Evolutionary conservation across 768 basidiomycete genomes (phyloP), one percentile per base, ranked within the genome.

Genomic region (Trametes coccinea): DNA sequence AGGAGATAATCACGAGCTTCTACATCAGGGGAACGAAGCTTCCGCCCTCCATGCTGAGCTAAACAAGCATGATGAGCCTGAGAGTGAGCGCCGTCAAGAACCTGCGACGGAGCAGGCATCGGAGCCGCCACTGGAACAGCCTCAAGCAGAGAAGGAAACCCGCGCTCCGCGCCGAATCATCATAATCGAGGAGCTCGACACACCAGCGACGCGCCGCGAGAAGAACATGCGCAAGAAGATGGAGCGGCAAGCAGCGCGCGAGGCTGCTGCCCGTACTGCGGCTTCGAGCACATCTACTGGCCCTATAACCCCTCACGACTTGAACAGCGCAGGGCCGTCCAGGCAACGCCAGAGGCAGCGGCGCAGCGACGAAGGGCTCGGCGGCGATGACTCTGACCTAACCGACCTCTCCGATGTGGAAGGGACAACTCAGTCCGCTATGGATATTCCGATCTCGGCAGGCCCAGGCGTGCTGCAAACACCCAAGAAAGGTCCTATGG

Each of bases 141-240:
- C 45, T 9, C 44, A 60, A 22, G 41, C 31, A 46, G 40, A 55
- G 48, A 63, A 14, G 60, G 66, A 62, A 44, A 72, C 67, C 34
- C 64, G 71, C 45, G 61, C 70, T 7, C 74, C 80, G n/a, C 75
- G 76, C 46, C 81, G 82, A n/a, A 78, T 74, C 59, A 78, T 87
- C 49, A 81, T 89, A 56, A 82, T 91, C 58, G 89, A 92, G 68
- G 83, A 84, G 61, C 77, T 91, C 27, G 90, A 90, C 67, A 87
- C 90, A 5, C 89, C 89, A 39, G 81, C 81, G 3, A 86, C 82
- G 43, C 83, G 89, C 4, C 79, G 82, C 52, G 79, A 84, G 72
- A 89, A 86, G 72, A 78, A 77, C 17, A 71, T 75, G 60, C 77
- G 79, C 7, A 76, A 73, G 53, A 85, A 81, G 68, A 79, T 68